Evolutionary conservation across 108 stramenopile genomes (phyloP).

Genomic region (Cyclotella distinguenda): DNA sequence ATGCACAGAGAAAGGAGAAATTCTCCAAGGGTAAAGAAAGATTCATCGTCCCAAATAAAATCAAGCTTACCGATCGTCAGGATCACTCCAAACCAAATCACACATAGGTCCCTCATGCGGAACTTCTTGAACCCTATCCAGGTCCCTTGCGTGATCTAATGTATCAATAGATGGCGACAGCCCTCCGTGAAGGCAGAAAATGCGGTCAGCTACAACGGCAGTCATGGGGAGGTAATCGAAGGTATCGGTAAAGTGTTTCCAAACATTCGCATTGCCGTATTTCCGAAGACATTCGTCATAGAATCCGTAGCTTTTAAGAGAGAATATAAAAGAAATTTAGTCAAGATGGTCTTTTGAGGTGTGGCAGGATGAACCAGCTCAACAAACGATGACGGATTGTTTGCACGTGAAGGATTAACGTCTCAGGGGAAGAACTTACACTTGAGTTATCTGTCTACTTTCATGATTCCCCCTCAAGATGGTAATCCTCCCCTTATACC

Average conservation of each 20-base stretch:
- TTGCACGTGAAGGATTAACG: no score
- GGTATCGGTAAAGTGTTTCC: constrained; percentile 97
- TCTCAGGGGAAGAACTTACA: constrained; percentile 39
- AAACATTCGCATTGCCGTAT: constrained; percentile 97
- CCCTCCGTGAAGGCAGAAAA: constrained; percentile 96
- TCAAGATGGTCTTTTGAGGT: not conserved
- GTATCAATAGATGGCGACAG: constrained; percentile 91
- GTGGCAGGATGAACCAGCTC: no score
- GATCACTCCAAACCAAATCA: constrained; percentile 99
- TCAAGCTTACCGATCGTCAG: constrained; percentile 88
- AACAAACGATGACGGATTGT: no score
- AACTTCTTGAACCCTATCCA: constrained; percentile 98
- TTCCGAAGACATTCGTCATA: constrained; percentile 99
- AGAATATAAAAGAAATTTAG: not conserved
- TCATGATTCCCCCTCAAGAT: constrained; percentile 95
- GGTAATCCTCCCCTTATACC: constrained; percentile 93
- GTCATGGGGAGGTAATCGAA: constrained; percentile 95
- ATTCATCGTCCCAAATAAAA: no score
- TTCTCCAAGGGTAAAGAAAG: not conserved
- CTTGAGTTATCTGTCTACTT: constrained; percentile 96
- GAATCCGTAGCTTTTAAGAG: constrained; percentile 76
- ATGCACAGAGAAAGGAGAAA: no score
- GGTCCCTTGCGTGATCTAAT: constrained; percentile 87
- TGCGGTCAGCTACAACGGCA: constrained; percentile 91
- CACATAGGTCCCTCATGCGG: constrained; percentile 99